Evolutionary conservation across 1,284 basidiomycete species (phyloP).

Genomic region (Pholiota adiposa): DNA sequence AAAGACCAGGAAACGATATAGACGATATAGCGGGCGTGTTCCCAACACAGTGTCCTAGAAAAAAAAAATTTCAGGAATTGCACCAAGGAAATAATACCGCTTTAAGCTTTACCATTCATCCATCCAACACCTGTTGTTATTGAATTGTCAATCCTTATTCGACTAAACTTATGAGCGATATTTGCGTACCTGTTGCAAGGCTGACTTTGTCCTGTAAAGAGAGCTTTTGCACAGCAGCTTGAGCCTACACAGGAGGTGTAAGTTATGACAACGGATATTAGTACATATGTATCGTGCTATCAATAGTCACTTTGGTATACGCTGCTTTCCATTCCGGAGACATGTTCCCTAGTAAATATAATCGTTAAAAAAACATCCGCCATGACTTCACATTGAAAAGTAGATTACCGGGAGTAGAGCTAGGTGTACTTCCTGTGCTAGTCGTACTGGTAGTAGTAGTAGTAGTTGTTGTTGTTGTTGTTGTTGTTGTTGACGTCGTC

Average conservation of each 20-base stretch:
- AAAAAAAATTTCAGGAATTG: too few relatives aligned
- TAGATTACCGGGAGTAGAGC: constrained; percentile 17
- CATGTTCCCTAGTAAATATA: constrained; percentile 38
- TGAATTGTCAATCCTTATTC: not conserved
- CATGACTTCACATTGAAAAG: constrained; percentile 8
- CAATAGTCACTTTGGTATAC: constrained; percentile 48
- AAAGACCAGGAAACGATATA: constrained; percentile 71
- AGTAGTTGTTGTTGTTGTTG: constrained; percentile 24
- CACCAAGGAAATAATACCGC: not conserved
- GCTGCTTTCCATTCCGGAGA: constrained; percentile 59
- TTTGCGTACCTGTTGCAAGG: constrained; percentile 52
- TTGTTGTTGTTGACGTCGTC: constrained; percentile 24
- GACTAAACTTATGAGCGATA: not conserved
- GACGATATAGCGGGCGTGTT: constrained; percentile 66
- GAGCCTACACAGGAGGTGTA: constrained; percentile 19
- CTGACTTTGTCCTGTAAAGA: constrained; percentile 59
- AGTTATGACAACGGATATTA: too few relatives aligned
- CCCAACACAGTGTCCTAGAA: constrained; percentile 63
- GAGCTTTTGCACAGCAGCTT: constrained; percentile 47
- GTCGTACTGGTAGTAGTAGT: constrained; percentile 24
- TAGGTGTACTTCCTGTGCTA: constrained; percentile 20
- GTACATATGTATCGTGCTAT: not conserved
- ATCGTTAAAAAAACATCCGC: constrained; percentile 12
- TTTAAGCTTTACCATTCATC: constrained; percentile 34
- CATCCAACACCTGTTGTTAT: constrained; percentile 42